Evolutionary conservation across 2,329 filamentous ascomycete genomes (phyloP), one percentile per base, ranked within the genome.

Genomic region (Phyllosticta paracitricarpa): DNA sequence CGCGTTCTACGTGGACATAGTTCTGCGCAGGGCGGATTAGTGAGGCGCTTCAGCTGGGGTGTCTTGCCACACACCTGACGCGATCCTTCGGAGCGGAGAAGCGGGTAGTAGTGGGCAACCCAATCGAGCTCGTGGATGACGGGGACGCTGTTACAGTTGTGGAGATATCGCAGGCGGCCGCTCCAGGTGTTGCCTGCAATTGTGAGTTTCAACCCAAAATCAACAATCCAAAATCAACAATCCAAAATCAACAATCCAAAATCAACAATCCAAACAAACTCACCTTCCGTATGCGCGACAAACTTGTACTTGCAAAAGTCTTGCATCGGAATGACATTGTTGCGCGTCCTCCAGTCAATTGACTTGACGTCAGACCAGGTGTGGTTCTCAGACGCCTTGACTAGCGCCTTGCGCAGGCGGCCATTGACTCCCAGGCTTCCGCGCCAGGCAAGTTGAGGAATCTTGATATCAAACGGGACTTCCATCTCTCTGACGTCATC

Each of bases 41-140:
- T 51, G 53, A 22, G 19, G 35, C 17, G 25, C 6, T n/a, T 51
- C 40, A n/a, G 40, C 6, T 24, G 12, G 4, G 53, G 1, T 22
- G n/a, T n/a, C 2, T 55, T 2, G 8, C 17, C 30, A 30, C 55
- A n/a, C 26, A 51, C 59, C 54, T 24, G 55, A 25, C 53, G 54
- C 0, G 77, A 74, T 0, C 80, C 80, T 0, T 73, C 71, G 1
- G 75, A 66, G 3, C 75, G 64, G 25, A 82, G 67, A 0, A 81
- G 75, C 1, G 75, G 75, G 53, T 80, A 76, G 61, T 82, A 78
- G 55, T 77, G 78, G 63, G 81, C 77, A 4, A 76, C 71, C 75
- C 78, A 82, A 53, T 75, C 69, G 22, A 81, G 73, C 19, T 74
- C 69, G 63, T 82, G 80, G 22, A 79, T 73, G 35, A 83, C 69